phyloP scores from a whole-genome alignment of 1,139 yeast genomes.

The Kurtzmaniella natalensis region DNA sequence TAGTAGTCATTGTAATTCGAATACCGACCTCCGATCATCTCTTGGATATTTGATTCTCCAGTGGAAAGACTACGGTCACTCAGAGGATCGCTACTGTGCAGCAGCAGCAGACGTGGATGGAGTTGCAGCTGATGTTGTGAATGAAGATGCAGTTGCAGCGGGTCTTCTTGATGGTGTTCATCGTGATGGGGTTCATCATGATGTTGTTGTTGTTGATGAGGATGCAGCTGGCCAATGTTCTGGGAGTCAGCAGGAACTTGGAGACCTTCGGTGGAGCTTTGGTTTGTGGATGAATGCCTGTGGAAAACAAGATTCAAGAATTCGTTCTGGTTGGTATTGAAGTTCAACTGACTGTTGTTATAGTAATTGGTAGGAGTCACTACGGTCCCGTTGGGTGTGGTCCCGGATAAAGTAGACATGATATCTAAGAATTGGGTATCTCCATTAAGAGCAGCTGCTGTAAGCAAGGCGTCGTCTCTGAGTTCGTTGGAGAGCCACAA shows the following conservation, averaged over 20 bases:
- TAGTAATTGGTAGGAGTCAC: conserved; percentile 9
- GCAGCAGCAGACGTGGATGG: conserved; percentile 3
- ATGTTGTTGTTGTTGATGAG: conserved; percentile 7
- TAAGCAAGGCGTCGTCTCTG: conserved; percentile 64
- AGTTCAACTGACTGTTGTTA: conserved; percentile 14
- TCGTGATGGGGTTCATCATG: conserved; percentile 3
- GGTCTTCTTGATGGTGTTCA: conserved; percentile 2
- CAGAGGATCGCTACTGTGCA: background rate
- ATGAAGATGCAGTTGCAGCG: conserved; percentile 7
- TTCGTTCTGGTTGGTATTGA: conserved; percentile 25
- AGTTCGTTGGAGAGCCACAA: conserved; percentile 68
- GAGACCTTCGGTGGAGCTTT: background rate
- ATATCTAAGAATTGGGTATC: conserved; percentile 56
- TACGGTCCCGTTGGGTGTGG: conserved; percentile 15
- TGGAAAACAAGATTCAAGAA: conserved; percentile 53
- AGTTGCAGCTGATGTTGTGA: conserved; percentile 7
- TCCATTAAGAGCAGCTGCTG: conserved; percentile 70
- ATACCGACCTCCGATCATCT: conserved; percentile 14
- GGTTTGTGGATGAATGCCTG: conserved; percentile 21
- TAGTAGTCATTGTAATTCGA: conserved; percentile 40
- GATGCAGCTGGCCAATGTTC: background rate
- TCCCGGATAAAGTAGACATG: conserved; percentile 32
- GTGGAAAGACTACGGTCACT: background rate
- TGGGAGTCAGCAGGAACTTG: background rate
- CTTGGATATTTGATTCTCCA: conserved; percentile 1